Evolutionary conservation across 2,329 filamentous ascomycete genomes (phyloP).

Genomic region (Aphanocladium album): DNA sequence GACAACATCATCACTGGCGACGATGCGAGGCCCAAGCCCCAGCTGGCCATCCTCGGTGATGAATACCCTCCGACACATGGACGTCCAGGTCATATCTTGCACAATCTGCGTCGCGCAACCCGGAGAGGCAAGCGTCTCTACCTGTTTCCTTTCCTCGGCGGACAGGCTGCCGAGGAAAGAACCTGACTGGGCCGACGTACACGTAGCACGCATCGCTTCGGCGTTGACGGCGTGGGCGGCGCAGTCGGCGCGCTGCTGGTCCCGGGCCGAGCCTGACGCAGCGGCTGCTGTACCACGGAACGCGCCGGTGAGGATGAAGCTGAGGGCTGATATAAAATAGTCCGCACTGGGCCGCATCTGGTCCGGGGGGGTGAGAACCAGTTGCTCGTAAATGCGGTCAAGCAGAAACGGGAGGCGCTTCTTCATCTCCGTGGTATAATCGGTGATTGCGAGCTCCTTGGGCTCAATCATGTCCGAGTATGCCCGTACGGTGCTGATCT

Average conservation of each 20-base stretch:
- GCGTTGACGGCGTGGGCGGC: conserved; percentile 9
- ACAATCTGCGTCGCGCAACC: conserved; percentile 8
- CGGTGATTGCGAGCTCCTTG: conserved; percentile 10
- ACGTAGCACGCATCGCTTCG: neutral
- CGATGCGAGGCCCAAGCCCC: conserved; percentile 8
- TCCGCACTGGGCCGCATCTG: neutral
- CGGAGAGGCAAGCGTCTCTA: neutral
- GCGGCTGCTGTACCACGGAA: neutral
- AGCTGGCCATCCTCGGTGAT: conserved; percentile 4
- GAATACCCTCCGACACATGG: conserved; percentile 12
- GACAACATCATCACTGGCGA: neutral
- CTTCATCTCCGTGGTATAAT: neutral
- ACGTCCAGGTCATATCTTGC: conserved; percentile 15
- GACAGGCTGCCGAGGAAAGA: neutral
- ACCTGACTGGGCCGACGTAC: neutral
- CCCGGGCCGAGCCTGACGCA: neutral
- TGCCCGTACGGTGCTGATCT: neutral
- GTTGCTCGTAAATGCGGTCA: conserved; percentile 4
- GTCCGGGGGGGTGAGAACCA: neutral
- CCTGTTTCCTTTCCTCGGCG: neutral
- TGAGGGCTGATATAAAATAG: conserved; percentile 3
- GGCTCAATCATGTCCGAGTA: conserved; percentile 4
- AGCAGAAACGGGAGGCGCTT: conserved; percentile 8
- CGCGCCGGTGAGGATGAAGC: conserved; percentile 7
- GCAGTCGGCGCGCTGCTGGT: neutral